phyloP scores from a whole-genome alignment of 1,139 yeast genomes.

The Hyphopichia fennica region DNA sequence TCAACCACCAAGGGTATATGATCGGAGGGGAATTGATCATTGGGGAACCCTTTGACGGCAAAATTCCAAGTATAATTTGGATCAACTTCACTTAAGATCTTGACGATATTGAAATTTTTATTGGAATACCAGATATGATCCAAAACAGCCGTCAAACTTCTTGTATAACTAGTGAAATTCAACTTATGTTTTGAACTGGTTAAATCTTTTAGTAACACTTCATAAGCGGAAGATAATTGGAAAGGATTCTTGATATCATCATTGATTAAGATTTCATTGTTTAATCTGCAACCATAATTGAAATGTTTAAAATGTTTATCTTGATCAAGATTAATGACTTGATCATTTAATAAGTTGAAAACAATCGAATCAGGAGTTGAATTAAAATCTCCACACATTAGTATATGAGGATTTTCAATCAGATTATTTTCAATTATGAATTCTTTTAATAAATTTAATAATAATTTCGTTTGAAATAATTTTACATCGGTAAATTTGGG shows the following conservation, averaged over 20 bases:
- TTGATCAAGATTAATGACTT: constrained; percentile 24
- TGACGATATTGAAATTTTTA: constrained; percentile 17
- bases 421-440: constrained; percentile 18
- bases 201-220: constrained; percentile 12
- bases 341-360: constrained; percentile 42
- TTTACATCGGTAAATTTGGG: constrained; percentile 54
- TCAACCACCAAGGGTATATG: constrained; percentile 36
- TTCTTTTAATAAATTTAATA: constrained; percentile 30
- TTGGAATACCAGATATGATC: constrained; percentile 61
- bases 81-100: constrained; percentile 23
- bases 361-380: constrained; percentile 51
- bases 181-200: constrained; percentile 16
- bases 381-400: constrained; percentile 55
- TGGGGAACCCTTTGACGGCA: constrained; percentile 36
- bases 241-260: constrained; percentile 21
- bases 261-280: constrained; percentile 20
- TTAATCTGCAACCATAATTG: constrained; percentile 32
- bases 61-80: constrained; percentile 13
- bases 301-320: constrained; percentile 21
- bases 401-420: constrained; percentile 12
- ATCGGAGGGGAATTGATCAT: constrained; percentile 43
- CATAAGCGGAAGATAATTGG: constrained; percentile 18
- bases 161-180: constrained; percentile 51
- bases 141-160: constrained; percentile 48
- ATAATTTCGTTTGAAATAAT: constrained; percentile 51